These are phyloP conservation scores for Daldinia loculata DNA, from an alignment of 495 filamentous ascomycete genomes.

Conservation along the genomic window DNA sequence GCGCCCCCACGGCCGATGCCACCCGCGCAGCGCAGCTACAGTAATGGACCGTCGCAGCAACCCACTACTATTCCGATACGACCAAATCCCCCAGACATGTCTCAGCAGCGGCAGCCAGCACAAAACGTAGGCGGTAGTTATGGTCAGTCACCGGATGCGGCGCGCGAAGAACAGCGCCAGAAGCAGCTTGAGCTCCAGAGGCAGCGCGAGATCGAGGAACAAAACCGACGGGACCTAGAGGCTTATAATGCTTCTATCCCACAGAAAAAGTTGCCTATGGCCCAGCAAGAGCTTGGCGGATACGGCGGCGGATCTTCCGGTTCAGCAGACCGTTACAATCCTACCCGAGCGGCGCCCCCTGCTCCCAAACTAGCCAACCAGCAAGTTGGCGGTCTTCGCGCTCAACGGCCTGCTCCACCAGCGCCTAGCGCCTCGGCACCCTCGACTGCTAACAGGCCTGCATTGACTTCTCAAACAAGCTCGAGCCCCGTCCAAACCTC, in stretches of 20 bases:
- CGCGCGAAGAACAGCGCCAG: slow-evolving; percentile 61
- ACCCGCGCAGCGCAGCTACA: slow-evolving; percentile 63
- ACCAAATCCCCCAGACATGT: slow-evolving; percentile 52
- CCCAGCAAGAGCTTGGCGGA: slow-evolving; percentile 88
- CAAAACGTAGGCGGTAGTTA: slow-evolving; percentile 58
- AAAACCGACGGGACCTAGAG: slow-evolving; percentile 75
- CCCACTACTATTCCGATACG: slow-evolving; percentile 46
- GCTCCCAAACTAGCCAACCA: slow-evolving; percentile 63
- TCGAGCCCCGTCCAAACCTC: slow-evolving; percentile 41
- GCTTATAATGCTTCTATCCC: slow-evolving; percentile 89
- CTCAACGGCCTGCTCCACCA: slow-evolving; percentile 64
- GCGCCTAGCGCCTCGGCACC: slow-evolving; percentile 43
- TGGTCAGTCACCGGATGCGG: slow-evolving; percentile 63
- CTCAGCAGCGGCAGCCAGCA: slow-evolving; percentile 56
- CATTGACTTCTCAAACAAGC: slow-evolving; percentile 53
- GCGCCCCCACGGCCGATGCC: slow-evolving; percentile 81
- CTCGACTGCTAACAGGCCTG: slow-evolving; percentile 48
- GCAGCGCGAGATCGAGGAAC: slow-evolving; percentile 72
- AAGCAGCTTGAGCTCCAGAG: slow-evolving; percentile 55
- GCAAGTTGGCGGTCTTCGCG: slow-evolving; percentile 58
- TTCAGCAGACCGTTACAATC: slow-evolving; percentile 77
- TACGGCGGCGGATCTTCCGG: slow-evolving; percentile 65
- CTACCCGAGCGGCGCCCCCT: slow-evolving; percentile 72
- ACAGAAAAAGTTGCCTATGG: slow-evolving; percentile 74
- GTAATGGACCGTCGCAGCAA: slow-evolving; percentile 42